Conservation (phyloP, 176 grass and related monocot genomes). For the Miscanthus lutarioriparius region DNA sequence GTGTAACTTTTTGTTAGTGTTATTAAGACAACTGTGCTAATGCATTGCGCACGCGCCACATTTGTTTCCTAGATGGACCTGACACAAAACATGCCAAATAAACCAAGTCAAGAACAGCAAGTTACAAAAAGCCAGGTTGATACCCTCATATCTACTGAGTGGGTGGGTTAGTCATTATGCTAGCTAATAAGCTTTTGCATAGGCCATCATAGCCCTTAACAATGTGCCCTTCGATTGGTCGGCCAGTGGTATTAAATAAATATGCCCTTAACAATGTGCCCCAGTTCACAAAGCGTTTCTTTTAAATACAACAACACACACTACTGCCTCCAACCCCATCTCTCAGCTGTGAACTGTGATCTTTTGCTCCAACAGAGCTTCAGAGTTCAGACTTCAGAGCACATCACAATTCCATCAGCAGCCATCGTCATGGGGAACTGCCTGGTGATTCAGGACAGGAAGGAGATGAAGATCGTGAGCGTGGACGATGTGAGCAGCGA, state of each 20-base stretch:
- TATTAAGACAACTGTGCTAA: too few relatives aligned
- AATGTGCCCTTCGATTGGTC: not conserved
- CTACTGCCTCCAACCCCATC: not conserved
- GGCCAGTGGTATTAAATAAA: conserved; percentile 31
- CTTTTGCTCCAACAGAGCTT: not conserved
- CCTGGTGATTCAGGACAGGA: conserved; percentile 43
- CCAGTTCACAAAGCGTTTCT: not conserved
- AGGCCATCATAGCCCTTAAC: too few relatives aligned
- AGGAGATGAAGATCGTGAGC: conserved; percentile 48
- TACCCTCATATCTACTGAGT: too few relatives aligned
- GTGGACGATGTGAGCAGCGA: conserved; percentile 44
- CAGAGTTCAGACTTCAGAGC: not conserved
- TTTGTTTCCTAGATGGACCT: too few relatives aligned
- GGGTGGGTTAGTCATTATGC: too few relatives aligned
- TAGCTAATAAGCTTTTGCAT: too few relatives aligned
- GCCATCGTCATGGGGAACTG: conserved; percentile 70
- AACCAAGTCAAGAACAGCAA: too few relatives aligned
- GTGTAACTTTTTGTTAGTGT: too few relatives aligned
- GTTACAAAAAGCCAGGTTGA: too few relatives aligned
- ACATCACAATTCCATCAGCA: not conserved
- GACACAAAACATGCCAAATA: too few relatives aligned
- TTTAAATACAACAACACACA: conserved; percentile 41
- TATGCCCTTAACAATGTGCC: not conserved
- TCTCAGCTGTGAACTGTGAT: not conserved
- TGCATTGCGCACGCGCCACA: too few relatives aligned